These are phyloP conservation scores for Dothiorella sarmentorum DNA, from an alignment of 2,329 filamentous ascomycete genomes.

Conservation along the genomic window DNA sequence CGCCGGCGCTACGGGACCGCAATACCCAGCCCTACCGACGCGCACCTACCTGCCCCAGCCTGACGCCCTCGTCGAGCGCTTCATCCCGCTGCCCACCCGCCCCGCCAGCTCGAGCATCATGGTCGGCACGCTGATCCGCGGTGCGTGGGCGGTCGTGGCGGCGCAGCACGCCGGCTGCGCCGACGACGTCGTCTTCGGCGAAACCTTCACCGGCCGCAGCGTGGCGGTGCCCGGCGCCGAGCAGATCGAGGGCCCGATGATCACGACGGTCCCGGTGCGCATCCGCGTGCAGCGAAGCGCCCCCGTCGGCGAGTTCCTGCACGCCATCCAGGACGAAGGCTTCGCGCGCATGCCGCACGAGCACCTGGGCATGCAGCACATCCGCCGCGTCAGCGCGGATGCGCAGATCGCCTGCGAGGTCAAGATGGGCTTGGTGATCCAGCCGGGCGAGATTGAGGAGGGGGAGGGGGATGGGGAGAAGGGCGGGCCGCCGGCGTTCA, in stretches of 20 bases:
- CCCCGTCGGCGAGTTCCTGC: slow-evolving; percentile 52
- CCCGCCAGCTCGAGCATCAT: slow-evolving; percentile 40
- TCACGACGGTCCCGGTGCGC: slow-evolving; percentile 70
- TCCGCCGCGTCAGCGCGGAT: slow-evolving; percentile 48
- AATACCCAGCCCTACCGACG: slow-evolving; percentile 52
- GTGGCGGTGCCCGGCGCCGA: slow-evolving; percentile 68
- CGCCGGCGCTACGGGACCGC: slow-evolving; percentile 51
- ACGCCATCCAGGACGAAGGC: slow-evolving; percentile 55
- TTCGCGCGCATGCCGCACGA: slow-evolving; percentile 60
- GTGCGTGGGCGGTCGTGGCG: slow-evolving; percentile 65
- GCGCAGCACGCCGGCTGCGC: slow-evolving; percentile 56
- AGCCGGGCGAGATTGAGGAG: slow-evolving; percentile 24
- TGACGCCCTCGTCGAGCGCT: slow-evolving; percentile 38
- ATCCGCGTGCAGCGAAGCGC: slow-evolving; percentile 47
- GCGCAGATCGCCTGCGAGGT: slow-evolving; percentile 51
- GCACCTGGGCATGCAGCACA: slow-evolving; percentile 60
- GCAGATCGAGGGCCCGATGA: slow-evolving; percentile 72
- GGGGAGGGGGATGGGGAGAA: slow-evolving; percentile 42
- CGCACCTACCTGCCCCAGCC: slow-evolving; percentile 49
- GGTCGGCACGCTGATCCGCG: slow-evolving; percentile 65
- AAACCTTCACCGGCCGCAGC: slow-evolving; percentile 77
- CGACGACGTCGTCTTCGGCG: slow-evolving; percentile 72
- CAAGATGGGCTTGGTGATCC: slow-evolving; percentile 36
- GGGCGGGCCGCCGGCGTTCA: slow-evolving; percentile 51
- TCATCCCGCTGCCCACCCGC: slow-evolving; percentile 26